Conservation (phyloP, 345 rosid species). For the Linum trigynum region DNA sequence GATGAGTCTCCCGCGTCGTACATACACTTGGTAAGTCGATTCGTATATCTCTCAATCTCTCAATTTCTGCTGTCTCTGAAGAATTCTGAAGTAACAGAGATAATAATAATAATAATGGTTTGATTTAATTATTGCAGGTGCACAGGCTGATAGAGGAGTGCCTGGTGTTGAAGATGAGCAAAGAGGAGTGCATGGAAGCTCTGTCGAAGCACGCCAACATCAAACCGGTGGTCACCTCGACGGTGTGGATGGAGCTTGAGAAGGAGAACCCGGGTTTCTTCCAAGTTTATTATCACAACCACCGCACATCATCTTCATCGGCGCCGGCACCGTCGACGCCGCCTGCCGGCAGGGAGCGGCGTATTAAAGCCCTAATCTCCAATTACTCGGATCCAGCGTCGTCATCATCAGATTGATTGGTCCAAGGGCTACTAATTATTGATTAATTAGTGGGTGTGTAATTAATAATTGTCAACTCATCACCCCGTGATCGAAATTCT, state of each 20-base stretch:
- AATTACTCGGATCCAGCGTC: background rate
- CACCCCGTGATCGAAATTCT: no score
- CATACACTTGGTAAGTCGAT: background rate
- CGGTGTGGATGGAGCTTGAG: constrained; percentile 1
- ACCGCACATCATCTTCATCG: background rate
- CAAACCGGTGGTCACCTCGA: background rate
- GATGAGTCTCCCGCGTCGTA: constrained; percentile 1
- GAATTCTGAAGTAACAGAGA: background rate
- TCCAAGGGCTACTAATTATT: no score
- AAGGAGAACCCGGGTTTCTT: constrained; percentile 4
- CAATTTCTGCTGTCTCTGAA: background rate
- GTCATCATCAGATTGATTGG: background rate
- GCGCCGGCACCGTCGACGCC: background rate
- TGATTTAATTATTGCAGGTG: background rate
- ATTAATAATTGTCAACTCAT: no score
- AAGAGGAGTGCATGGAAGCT: constrained; percentile 8
- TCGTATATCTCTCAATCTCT: background rate
- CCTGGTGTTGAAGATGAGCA: background rate
- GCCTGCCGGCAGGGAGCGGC: background rate
- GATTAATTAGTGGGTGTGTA: no score
- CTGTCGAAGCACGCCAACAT: constrained; percentile 4
- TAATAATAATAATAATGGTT: background rate
- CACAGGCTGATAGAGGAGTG: constrained; percentile 1
- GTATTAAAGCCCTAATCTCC: background rate
- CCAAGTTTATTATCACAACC: background rate